These are phyloP conservation scores for Xerocomus potaroensis DNA, from an alignment of 768 basidiomycete genomes.

Conservation along the genomic window DNA sequence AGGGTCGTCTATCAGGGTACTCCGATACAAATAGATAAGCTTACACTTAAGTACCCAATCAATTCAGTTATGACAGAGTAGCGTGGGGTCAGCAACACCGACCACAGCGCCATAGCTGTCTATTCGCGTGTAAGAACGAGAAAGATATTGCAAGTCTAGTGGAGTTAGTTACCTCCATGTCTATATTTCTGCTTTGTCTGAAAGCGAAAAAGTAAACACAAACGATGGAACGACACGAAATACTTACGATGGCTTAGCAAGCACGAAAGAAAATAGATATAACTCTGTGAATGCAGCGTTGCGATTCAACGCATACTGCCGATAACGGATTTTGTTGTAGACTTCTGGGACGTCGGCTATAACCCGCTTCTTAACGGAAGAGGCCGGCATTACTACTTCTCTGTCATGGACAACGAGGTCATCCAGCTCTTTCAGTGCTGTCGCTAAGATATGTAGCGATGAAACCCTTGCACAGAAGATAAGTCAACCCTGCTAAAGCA, in stretches of 20 bases:
- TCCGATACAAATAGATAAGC: constrained; percentile 12
- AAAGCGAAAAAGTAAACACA: constrained; percentile 5
- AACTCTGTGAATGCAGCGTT: constrained; percentile 57
- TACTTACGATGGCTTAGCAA: constrained; percentile 70
- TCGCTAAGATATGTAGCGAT: constrained; percentile 44
- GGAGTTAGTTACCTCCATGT: constrained; percentile 67
- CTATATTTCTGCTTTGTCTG: constrained; percentile 71
- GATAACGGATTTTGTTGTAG: constrained; percentile 55
- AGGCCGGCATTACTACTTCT: constrained; percentile 31
- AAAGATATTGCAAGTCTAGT: not conserved
- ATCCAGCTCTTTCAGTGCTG: constrained; percentile 58
- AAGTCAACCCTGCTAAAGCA: not conserved
- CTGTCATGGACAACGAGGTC: constrained; percentile 50
- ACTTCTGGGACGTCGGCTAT: constrained; percentile 29
- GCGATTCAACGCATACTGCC: constrained; percentile 44
- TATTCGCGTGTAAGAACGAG: constrained; percentile 23
- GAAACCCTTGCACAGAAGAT: constrained; percentile 38
- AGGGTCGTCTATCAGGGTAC: not conserved
- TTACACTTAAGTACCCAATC: constrained; percentile 60
- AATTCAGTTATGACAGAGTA: constrained; percentile 66
- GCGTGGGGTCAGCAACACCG: constrained; percentile 63
- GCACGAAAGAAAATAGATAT: constrained; percentile 66
- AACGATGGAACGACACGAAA: not conserved
- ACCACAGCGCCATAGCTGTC: constrained; percentile 73
- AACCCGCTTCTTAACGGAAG: constrained; percentile 34